Evolutionary conservation across 164 flowering plant species (phyloP).

Genomic region (Sextonia rubra): DNA sequence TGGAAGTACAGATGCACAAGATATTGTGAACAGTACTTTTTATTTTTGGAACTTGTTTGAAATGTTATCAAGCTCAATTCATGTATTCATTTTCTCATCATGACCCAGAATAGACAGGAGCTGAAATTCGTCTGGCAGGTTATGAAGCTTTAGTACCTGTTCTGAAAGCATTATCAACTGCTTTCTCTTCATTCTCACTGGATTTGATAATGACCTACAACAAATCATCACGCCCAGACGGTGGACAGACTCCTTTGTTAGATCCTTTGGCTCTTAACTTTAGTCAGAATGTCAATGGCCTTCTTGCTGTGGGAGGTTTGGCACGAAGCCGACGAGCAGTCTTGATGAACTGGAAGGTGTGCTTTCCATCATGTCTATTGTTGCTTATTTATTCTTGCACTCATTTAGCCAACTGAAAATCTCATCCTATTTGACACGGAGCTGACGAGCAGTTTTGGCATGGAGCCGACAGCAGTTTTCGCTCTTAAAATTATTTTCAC

Average conservation of each 20-base stretch:
- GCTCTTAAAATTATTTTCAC: no score
- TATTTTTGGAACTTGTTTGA: neutral
- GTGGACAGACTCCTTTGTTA: constrained; percentile 29
- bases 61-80: constrained; percentile 2
- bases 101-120: constrained; percentile 45
- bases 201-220: constrained; percentile 25
- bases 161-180: constrained; percentile 43
- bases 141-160: constrained; percentile 70
- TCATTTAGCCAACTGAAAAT: neutral
- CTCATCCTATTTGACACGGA: neutral
- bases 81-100: constrained; percentile 11
- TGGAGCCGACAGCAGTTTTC: no score
- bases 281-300: constrained; percentile 54
- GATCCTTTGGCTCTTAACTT: constrained; percentile 53
- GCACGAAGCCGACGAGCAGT: constrained; percentile 68
- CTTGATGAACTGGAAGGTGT: constrained; percentile 84
- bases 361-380: constrained; percentile 1
- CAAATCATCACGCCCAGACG: constrained; percentile 12
- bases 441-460: no score
- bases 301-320: constrained; percentile 50
- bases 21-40: neutral
- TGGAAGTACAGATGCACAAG: neutral
- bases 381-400: neutral
- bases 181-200: constrained; percentile 33
- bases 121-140: constrained; percentile 71